Evolutionary conservation across 2,329 filamentous ascomycete species (phyloP), one percentile per base, ranked within the genome.

Genomic region (Penicillium sp.): DNA sequence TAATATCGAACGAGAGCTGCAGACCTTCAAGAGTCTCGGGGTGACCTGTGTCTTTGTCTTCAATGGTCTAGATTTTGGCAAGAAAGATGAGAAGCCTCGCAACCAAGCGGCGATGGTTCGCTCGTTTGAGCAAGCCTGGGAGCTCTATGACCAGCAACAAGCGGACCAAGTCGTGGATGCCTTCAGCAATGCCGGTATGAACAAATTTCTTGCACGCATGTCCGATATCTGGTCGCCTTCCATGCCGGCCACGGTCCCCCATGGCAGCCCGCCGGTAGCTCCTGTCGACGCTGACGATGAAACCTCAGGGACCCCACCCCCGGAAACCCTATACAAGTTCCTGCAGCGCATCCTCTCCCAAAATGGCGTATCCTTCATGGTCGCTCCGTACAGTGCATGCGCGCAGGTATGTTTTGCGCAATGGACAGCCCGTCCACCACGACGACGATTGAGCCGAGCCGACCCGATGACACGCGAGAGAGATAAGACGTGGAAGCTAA

Each of bases 31-130:
- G 51, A 77, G 79, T 39, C 74, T 84, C 60, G 80, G 81, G 18
- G 84, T 95, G 45, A 81, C 76, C n/a, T 88, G 88, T 2, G 74
- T 94, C 54, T 97, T 98, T 67, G 78, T 98, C 44, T 98, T 98
- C 70, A 88, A 91, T 66, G 93, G 93, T 33, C 81, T 95, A 61
- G 82, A 89, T 35, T 79, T 90, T 51, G 83, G 83, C 35, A 86
- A 86, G 48, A 85, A 87, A 62, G 84, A 90, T 61, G 82, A 87
- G 40, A 71, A 74, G 9, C 75, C 78, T 51, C 66, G 66, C 29
- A 76, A 84, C 50, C 75, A 83, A 25, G 76, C 85, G 46, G 78
- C 82, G 56, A 80, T 81, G 39, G 81, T 81, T 26, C 79, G 79
- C 42, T 83, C 84, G 56, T 89, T 88, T 44, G 80, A 87, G 56